A percentile compares a stretch with the other conserved stretches of the same genome.
Evolutionary conservation across 2,329 filamentous ascomycete species (phyloP).

Genomic region (Bipolaris sorokiniana): DNA sequence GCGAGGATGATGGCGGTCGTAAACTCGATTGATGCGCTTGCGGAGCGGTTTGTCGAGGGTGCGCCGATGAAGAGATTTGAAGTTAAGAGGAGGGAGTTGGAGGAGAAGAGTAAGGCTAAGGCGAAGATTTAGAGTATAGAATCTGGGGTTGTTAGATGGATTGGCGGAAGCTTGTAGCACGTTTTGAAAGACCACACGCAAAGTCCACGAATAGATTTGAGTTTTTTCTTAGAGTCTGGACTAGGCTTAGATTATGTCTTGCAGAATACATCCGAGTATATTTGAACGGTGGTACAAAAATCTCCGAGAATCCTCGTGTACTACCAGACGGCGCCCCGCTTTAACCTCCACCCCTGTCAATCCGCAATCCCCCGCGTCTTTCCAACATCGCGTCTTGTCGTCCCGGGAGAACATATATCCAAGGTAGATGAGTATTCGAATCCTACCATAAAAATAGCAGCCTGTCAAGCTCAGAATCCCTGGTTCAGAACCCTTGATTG

Average conservation of each 20-base stretch:
- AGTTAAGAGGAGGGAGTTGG: constrained; percentile 48
- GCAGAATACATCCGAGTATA: no score
- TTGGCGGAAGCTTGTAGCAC: background rate
- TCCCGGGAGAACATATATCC: constrained; percentile 31
- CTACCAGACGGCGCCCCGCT: no score
- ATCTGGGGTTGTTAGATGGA: background rate
- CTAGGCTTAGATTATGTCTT: background rate
- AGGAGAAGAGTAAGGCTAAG: constrained; percentile 42
- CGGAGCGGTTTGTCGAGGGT: constrained; percentile 57
- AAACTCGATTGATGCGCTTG: constrained; percentile 57
- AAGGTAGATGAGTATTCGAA: background rate
- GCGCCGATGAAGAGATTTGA: constrained; percentile 55
- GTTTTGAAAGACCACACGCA: background rate
- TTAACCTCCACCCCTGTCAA: constrained; percentile 4
- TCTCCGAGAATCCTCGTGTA: background rate
- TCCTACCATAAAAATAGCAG: background rate
- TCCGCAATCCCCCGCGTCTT: constrained; percentile 23
- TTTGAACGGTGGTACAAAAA: background rate
- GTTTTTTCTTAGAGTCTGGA: background rate
- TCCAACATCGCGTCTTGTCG: constrained; percentile 19
- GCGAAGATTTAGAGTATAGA: background rate
- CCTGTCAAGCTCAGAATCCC: background rate
- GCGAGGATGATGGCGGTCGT: constrained; percentile 55
- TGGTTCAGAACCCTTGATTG: background rate
- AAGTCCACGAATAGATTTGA: background rate